These are phyloP conservation scores for Saposhnikovia divaricata DNA, from an alignment of 129 eudicot genomes.

Conservation along the genomic window DNA sequence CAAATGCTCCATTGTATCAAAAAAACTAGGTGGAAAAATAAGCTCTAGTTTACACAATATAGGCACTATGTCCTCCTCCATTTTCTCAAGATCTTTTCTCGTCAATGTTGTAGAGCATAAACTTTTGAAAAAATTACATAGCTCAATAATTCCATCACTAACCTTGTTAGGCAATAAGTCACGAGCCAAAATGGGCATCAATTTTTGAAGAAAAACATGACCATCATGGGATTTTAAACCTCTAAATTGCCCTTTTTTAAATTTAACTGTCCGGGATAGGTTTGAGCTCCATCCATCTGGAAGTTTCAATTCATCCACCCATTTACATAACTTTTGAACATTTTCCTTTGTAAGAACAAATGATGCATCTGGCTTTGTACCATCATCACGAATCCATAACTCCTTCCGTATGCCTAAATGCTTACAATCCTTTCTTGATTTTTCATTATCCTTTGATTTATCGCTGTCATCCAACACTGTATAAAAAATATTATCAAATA, in stretches of 20 bases:
- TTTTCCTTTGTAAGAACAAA: background rate
- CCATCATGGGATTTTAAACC: background rate
- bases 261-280: background rate
- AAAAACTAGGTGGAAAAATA: too few relatives aligned
- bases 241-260: background rate
- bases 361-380: background rate
- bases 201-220: background rate
- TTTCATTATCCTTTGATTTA: background rate
- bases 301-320: background rate
- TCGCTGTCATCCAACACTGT: background rate
- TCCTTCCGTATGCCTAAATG: background rate
- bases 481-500: background rate
- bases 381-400: background rate
- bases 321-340: background rate
- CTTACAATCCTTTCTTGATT: background rate
- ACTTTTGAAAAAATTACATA: too few relatives aligned
- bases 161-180: too few relatives aligned
- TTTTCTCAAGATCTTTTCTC: too few relatives aligned
- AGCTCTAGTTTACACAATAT: too few relatives aligned
- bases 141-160: too few relatives aligned
- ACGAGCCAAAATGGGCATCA: too few relatives aligned
- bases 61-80: too few relatives aligned
- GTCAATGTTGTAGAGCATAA: too few relatives aligned
- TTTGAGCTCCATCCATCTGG: background rate
- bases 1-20: too few relatives aligned